Conservation (phyloP, 345 rosid species). For the Luvunga scandens region DNA sequence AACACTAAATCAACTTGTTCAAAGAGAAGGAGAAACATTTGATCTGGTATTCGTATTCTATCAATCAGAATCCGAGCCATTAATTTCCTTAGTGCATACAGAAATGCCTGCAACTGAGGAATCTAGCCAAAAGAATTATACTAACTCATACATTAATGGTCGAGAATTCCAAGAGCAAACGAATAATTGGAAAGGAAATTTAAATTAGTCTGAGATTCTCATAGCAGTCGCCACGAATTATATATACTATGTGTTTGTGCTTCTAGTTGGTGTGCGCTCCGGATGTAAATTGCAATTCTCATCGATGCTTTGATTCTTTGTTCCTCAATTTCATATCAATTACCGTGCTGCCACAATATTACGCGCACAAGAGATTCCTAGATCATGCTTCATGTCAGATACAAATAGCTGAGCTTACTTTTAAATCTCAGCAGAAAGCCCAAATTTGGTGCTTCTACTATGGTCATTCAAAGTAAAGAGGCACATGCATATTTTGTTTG, state of each 20-base stretch:
- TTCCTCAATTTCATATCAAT: slow-evolving; percentile 3
- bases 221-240: neutral
- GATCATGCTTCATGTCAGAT: neutral
- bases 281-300: neutral
- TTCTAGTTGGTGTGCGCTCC: slow-evolving; percentile 15
- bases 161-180: slow-evolving; percentile 10
- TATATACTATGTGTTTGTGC: slow-evolving; percentile 23
- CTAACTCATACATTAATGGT: neutral
- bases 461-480: too few species aligned
- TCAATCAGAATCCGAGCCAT: slow-evolving; percentile 24
- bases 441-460: neutral
- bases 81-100: neutral
- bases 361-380: slow-evolving; percentile 12
- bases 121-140: neutral
- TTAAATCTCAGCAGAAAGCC: neutral
- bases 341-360: neutral
- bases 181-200: slow-evolving; percentile 4
- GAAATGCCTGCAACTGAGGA: slow-evolving; percentile 14
- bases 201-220: slow-evolving; percentile 1
- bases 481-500: too few species aligned
- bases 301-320: neutral
- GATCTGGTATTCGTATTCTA: slow-evolving; percentile 32
- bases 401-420: neutral
- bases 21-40: neutral
- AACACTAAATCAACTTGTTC: neutral